Evolutionary conservation across 208 protist species (phyloP).

Genomic region (Leishmania aethiopica): DNA sequence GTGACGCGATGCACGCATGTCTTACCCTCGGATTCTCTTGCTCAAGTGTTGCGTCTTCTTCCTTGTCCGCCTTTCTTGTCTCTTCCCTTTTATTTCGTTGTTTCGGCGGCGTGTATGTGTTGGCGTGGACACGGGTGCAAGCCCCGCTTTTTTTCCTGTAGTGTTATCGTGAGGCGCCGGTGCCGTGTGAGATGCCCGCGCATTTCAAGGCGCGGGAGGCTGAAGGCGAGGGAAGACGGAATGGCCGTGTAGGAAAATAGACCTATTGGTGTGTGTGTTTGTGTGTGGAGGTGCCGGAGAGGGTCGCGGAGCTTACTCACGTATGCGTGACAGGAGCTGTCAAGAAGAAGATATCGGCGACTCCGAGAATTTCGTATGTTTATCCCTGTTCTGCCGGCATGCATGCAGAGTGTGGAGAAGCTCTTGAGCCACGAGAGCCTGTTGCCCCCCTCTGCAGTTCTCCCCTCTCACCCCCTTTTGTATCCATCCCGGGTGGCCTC

Average conservation of each 20-base stretch:
- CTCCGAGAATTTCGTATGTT: neutral
- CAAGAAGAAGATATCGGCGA: neutral
- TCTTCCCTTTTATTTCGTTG: neutral
- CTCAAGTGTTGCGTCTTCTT: neutral
- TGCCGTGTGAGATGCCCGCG: neutral
- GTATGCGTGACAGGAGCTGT: neutral
- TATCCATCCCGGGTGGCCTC: neutral
- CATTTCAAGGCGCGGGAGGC: neutral
- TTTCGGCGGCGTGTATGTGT: neutral
- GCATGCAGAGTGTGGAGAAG: neutral
- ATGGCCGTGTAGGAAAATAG: neutral
- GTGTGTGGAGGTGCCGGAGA: neutral
- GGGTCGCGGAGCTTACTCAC: neutral
- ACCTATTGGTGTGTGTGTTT: neutral
- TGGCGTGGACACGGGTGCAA: neutral
- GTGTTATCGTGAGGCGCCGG: constrained; percentile 1
- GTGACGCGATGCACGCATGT: neutral
- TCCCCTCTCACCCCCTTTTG: neutral
- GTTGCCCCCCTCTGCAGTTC: neutral
- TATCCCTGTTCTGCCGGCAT: neutral
- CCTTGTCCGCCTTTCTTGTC: neutral
- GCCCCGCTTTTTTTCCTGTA: neutral
- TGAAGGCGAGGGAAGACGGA: neutral
- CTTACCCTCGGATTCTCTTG: neutral
- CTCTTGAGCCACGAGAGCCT: neutral